Percentiles rank a stretch among this genome's conserved stretches.
Conservation (phyloP, 2,329 filamentous ascomycete genomes). For the Coleophoma eucalyptorum region DNA sequence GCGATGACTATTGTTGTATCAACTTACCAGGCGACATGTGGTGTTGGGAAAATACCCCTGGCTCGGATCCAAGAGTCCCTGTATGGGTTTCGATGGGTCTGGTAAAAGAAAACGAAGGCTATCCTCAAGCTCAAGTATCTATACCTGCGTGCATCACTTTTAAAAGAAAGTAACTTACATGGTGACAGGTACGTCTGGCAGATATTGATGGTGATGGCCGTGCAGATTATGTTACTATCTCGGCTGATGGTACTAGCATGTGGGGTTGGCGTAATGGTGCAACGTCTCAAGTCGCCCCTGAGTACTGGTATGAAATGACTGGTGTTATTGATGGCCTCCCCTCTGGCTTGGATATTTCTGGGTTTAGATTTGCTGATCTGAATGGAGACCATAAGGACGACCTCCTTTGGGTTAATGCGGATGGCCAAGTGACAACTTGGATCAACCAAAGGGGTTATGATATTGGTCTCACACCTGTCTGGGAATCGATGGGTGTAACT, state of each 20-base stretch:
- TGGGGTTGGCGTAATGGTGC: conserved; percentile 30
- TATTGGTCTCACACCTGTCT: conserved; percentile 1
- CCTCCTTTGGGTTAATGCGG: not conserved
- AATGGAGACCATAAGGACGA: not conserved
- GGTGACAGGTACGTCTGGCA: no score
- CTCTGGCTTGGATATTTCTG: not conserved
- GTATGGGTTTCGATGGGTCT: no score
- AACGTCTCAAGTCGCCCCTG: conserved; percentile 3
- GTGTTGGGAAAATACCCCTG: no score
- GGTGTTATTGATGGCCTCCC: not conserved
- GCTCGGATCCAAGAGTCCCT: no score
- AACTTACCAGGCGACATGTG: no score
- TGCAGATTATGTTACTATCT: conserved; percentile 27
- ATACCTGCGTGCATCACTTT: no score
- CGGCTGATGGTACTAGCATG: conserved; percentile 20
- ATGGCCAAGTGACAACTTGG: not conserved
- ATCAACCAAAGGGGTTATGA: not conserved
- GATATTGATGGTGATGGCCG: conserved; percentile 26
- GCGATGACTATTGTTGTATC: not conserved
- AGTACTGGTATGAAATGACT: not conserved
- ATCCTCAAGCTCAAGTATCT: no score
- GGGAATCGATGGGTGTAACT: conserved; percentile 4
- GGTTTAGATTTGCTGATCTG: not conserved
- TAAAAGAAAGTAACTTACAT: no score
- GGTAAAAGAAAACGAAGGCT: no score